Base-by-base conservation (phyloP, 75 land plant species). In the Ceratopteris richardii region DNA sequence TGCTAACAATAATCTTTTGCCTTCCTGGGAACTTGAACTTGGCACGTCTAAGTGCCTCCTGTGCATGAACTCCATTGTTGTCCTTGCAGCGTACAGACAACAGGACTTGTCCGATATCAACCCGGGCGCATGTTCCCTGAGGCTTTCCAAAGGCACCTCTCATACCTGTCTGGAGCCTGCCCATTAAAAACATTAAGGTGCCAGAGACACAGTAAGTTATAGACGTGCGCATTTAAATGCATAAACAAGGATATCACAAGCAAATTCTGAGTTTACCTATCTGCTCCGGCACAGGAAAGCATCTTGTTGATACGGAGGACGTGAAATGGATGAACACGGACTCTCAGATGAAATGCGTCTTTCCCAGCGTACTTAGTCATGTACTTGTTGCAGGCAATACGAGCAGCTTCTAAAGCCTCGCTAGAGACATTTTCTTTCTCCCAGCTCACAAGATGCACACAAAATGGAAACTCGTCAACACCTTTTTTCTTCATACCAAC, bases 301-400 rank as follows among this genome's bases (percentile, higher is more conserved):
- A 79, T 79, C 69, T 79, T 79, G 70, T 79, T 79, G 74, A 79
- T 79, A 41, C 81, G 81, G 22, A 79, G 74, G 18, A 79, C 79
- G 51, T 79, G 81, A 80, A 79, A 79, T 0, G 81, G 81, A 54
- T 79, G 81, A 31, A 79, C 80, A 26, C 80, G 56, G 9, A 79
- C 81, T 18, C 81, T 62, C 2, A 79, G 80, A 66, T 79, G 81
- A 69, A 79, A 79, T 1, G 81, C 79, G 29, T 79, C 81, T 74
- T 79, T 79, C 31, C 81, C 79, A 20, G 81, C 81, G 51, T 51
- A 76, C 62, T 79, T 79, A 1, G 80, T 61, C 81, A 79, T 79
- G 58, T 79, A 79, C 54, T 79, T 79, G 74, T 79, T 79, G 81
- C 80, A n/a, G n/a, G n/a, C n/a, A n/a, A n/a, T n/a, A n/a, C n/a